These are phyloP conservation scores for Bryum argenteum DNA, from an alignment of 225 moss, liverwort and hornwort species.

Conservation along the genomic window DNA sequence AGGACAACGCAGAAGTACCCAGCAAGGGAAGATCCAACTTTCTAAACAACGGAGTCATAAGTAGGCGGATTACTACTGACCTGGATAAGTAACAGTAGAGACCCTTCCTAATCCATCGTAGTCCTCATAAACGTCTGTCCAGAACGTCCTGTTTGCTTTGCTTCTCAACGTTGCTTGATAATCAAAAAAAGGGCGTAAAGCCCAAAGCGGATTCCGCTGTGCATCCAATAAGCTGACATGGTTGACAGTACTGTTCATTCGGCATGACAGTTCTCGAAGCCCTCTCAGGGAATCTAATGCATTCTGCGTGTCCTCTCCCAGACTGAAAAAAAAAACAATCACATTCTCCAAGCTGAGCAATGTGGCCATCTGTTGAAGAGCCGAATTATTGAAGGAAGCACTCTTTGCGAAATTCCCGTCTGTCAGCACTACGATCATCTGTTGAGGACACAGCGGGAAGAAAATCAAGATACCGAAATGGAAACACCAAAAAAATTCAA, in stretches of 20 bases:
- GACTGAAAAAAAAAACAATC: slow-evolving; percentile 48
- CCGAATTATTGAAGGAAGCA: slow-evolving; percentile 33
- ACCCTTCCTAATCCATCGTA: slow-evolving; percentile 49
- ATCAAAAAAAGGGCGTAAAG: slow-evolving; percentile 58
- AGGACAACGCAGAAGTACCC: neutral
- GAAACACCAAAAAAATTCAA: neutral
- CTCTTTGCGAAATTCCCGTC: slow-evolving; percentile 51
- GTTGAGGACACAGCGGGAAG: slow-evolving; percentile 20
- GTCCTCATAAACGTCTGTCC: slow-evolving; percentile 50
- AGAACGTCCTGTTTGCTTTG: slow-evolving; percentile 41
- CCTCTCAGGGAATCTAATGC: slow-evolving; percentile 41
- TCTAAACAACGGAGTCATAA: neutral
- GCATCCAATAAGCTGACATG: slow-evolving; percentile 43
- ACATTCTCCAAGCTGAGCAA: slow-evolving; percentile 40
- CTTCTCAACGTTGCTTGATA: slow-evolving; percentile 50
- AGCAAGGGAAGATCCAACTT: neutral
- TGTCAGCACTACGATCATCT: slow-evolving; percentile 61
- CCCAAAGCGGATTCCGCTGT: slow-evolving; percentile 55
- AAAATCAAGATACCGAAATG: neutral
- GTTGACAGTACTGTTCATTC: slow-evolving; percentile 51
- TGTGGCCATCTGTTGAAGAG: slow-evolving; percentile 42
- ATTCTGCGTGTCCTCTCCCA: slow-evolving; percentile 38
- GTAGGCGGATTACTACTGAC: slow-evolving; percentile 27
- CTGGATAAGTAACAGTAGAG: slow-evolving; percentile 54
- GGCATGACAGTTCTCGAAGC: slow-evolving; percentile 51